These are phyloP conservation scores for Ophiostoma populinum DNA, from an alignment of 2,329 filamentous ascomycete species.

Conservation along the genomic window DNA sequence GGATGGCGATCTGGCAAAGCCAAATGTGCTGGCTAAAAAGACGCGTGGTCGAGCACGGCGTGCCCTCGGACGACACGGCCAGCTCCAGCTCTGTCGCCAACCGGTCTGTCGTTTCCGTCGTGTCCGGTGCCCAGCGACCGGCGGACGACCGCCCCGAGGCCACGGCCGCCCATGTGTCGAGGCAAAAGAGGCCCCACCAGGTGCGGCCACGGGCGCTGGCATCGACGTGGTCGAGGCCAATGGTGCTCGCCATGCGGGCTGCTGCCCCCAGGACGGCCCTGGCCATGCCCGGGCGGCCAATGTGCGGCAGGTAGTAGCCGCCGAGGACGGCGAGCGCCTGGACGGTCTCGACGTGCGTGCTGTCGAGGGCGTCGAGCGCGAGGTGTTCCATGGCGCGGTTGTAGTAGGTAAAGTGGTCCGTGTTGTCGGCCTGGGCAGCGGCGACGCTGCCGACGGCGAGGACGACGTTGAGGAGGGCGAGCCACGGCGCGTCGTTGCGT, in stretches of 20 bases:
- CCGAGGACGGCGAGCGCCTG: slow-evolving; percentile 56
- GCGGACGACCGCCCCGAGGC: slow-evolving; percentile 55
- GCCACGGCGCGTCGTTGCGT: slow-evolving; percentile 50
- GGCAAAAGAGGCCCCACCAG: slow-evolving; percentile 60
- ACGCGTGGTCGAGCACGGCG: no score
- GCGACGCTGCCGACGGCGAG: slow-evolving; percentile 60
- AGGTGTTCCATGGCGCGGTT: slow-evolving; percentile 49
- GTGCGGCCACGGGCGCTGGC: slow-evolving; percentile 47
- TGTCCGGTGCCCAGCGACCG: slow-evolving; percentile 46
- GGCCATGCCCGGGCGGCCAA: slow-evolving; percentile 61
- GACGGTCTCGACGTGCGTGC: slow-evolving; percentile 54
- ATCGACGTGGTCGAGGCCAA: slow-evolving; percentile 51
- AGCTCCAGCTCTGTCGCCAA: no score
- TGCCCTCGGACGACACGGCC: no score
- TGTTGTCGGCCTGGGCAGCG: slow-evolving; percentile 45
- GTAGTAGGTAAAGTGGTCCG: slow-evolving; percentile 53
- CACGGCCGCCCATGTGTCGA: slow-evolving; percentile 58
- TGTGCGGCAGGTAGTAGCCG: slow-evolving; percentile 63
- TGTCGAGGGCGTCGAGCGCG: slow-evolving; percentile 48
- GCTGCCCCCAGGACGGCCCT: slow-evolving; percentile 56
- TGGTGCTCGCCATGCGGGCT: slow-evolving; percentile 55
- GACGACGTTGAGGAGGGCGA: slow-evolving; percentile 58
- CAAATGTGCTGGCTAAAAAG: slow-evolving; percentile 60
- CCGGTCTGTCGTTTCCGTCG: no score
- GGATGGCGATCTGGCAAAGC: slow-evolving; percentile 64